Evolutionary conservation across 768 basidiomycete genomes (phyloP).

Genomic region (Pleurotus eryngii): DNA sequence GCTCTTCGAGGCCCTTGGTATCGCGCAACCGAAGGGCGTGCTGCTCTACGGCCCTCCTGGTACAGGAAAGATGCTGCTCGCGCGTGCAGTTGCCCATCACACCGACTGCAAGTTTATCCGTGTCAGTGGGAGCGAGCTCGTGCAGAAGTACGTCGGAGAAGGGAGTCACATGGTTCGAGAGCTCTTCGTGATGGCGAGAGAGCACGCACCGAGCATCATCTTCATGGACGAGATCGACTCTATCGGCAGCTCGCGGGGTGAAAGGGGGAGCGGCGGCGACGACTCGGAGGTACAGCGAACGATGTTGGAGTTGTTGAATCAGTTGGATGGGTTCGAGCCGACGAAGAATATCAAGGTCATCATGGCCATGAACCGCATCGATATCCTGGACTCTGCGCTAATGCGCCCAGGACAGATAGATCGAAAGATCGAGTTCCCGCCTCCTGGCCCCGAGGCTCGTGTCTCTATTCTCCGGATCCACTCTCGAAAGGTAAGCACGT

Average conservation of each 20-base stretch:
- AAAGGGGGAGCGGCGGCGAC: constrained; percentile 85
- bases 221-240: constrained; percentile 99
- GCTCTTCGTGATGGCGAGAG: constrained; percentile 96
- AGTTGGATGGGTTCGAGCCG: constrained; percentile 90
- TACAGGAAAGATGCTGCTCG: constrained; percentile 93
- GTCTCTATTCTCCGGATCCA: constrained; percentile 97
- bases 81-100: constrained; percentile 94
- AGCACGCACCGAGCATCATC: constrained; percentile 97
- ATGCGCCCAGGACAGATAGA: constrained; percentile 95
- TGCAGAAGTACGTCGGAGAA: constrained; percentile 98
- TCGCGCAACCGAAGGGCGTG: constrained; percentile 96
- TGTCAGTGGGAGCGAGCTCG: constrained; percentile 89
- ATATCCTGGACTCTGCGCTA: constrained; percentile 92
- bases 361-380: constrained; percentile 98
- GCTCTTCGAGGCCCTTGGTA: constrained; percentile 92
- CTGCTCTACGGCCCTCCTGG: constrained; percentile 94
- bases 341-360: constrained; percentile 96
- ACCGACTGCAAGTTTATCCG: constrained; percentile 98
- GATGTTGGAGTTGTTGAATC: constrained; percentile 86
- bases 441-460: constrained; percentile 94
- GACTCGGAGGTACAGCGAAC: constrained; percentile 90
- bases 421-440: constrained; percentile 96
- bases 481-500: constrained; percentile 72
- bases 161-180: constrained; percentile 97
- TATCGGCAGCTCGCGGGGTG: constrained; percentile 90